Base-by-base conservation (phyloP, 495 filamentous ascomycete species). In the Penicillium silybi region DNA sequence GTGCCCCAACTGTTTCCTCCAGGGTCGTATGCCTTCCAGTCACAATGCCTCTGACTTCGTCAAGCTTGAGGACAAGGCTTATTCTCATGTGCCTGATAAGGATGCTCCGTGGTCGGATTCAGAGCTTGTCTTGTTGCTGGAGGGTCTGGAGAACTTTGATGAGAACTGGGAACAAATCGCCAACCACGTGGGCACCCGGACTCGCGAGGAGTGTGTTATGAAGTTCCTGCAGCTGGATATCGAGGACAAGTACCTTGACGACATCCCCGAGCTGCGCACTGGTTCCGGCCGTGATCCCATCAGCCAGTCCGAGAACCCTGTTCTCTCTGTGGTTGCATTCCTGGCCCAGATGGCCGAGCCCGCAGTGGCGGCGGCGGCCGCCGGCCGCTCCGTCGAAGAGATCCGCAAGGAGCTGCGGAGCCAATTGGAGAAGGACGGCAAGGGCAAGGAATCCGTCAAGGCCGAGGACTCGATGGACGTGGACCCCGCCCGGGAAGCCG, bases 91-190 rank as follows among this genome's bases (percentile, higher is more conserved):
- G n/a, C 73, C 85, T 5, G 91, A 95, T 52, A 81, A 86, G 18
- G 88, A 95, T 55, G 81, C 88, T 4, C 84, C 87, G 6, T 98
- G 93, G 93, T 87, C 86, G 32, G 92, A 97, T 59, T 83, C 86
- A 13, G 93, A 98, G 65, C 80, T 86, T 7, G 79, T 97, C 10
- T 75, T 88, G 26, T 77, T 98, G 11, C 78, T 98, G 3, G 93
- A 98, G 68, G 93, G 82, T 10, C 68, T 98, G 47, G 93, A 98
- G 75, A 78, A 85, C 56, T 92, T 87, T 57, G 91, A 97, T 56
- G 95, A 98, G 26, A 86, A 97, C 70, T 98, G 93, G 93, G 87
- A 89, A 46, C 81, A 87, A 57, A 90, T 98, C 50, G 82, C 93
- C 1, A 90, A 90, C 52, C 87, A 96, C 59, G 93, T 98, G 23